These are phyloP conservation scores for Tribonema minus DNA, from an alignment of 108 stramenopile genomes.

Conservation along the genomic window DNA sequence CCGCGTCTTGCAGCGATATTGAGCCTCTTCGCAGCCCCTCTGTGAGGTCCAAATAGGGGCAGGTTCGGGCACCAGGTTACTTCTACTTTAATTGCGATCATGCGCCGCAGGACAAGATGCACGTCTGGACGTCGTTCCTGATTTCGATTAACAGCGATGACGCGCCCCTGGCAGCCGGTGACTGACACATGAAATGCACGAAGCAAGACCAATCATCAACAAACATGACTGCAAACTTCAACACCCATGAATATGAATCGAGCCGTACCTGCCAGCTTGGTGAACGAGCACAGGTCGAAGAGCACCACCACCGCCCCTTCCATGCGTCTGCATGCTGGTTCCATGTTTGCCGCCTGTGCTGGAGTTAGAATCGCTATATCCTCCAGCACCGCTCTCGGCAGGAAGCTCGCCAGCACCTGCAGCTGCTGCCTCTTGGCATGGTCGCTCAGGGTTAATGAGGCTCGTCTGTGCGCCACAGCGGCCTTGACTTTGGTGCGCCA, in stretches of 20 bases:
- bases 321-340: background rate
- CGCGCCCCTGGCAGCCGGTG: background rate
- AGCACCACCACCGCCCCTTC: constrained; percentile 2
- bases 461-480: no score
- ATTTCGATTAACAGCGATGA: background rate
- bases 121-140: background rate
- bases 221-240: background rate
- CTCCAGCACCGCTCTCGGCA: background rate
- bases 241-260: background rate
- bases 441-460: no score
- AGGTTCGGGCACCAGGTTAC: no score
- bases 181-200: background rate
- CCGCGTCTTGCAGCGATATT: background rate
- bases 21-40: no score
- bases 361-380: background rate
- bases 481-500: no score
- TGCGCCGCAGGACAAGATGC: background rate
- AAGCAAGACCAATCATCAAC: background rate
- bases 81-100: background rate
- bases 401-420: background rate
- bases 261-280: no score
- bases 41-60: no score
- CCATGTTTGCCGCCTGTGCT: background rate
- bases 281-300: constrained; percentile 7
- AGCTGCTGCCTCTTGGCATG: no score